Evolutionary conservation across 1,139 yeast genomes (phyloP), one percentile per base, ranked within the genome.

Genomic region (Suhomyces terraborum): DNA sequence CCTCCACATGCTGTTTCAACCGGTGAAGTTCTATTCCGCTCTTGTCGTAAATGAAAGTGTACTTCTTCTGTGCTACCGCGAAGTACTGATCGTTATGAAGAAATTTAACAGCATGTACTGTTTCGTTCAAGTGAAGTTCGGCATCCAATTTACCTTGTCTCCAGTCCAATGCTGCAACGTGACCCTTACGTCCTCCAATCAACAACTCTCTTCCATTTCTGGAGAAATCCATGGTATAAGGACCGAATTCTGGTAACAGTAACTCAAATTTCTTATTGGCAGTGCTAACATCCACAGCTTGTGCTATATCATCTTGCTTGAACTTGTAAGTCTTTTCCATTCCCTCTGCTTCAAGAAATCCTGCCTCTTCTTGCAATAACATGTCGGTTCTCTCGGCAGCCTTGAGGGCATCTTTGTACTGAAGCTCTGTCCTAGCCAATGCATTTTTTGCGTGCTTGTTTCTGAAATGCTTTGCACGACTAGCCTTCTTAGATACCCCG

Each of bases 121-220:
- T 88, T 64, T 94, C 98, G 53, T 85, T 84, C 20, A 94, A 70
- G 57, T 88, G 81, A 41, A 94, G 64, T 61, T 94, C 99, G 40
- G 95, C 82, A 44, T 80, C 84, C 34, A 93, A 67, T 33, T 69
- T 72, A 9, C 98, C 98, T 34, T 82, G 80, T 59, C 95, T 80
- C 98, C 98, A 94, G 65, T 94, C 97, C 70, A 94, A 84, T 4
- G 95, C 80, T 0, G 98, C 98, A 40, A 94, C 82, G 69, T 94
- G 98, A 3, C 99, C 99, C 59, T 88, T 89, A 36, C 73, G 71
- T 13, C 99, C 98, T 9, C 93, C 95, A 24, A 94, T 69, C 37
- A 94, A 73, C 40, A 94, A 64, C 50, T 84, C 84, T 49, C 96
- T 80, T 40, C 99, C 98, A 53, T 88, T 88, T 60, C 94, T 73